Percentiles rank a stretch among this genome's conserved stretches.
phyloP scores from a whole-genome alignment of 2,329 filamentous ascomycete genomes.

The Didymellaceae sp. region DNA sequence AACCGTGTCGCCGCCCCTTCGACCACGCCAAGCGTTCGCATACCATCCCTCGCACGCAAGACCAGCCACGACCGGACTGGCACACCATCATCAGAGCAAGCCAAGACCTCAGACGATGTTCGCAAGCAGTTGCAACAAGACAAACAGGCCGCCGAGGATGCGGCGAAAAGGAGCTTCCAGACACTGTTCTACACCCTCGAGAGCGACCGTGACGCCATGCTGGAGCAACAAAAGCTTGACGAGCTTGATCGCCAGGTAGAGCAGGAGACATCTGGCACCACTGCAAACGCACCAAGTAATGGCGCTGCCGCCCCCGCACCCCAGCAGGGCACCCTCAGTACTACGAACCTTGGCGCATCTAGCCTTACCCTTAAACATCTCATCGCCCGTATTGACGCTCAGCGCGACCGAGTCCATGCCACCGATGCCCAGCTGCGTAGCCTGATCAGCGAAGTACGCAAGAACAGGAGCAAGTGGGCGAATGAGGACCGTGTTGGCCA shows the following conservation, averaged over 20 bases:
- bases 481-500: constrained; percentile 97
- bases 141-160: constrained; percentile 87
- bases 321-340: constrained; percentile 88
- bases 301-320: constrained; percentile 58
- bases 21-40: constrained; percentile 68
- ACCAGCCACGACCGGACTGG: constrained; percentile 65
- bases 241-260: constrained; percentile 96
- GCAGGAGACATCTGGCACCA: constrained; percentile 81
- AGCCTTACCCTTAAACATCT: constrained; percentile 96
- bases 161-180: constrained; percentile 87
- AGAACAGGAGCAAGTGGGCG: constrained; percentile 98
- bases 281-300: constrained; percentile 56
- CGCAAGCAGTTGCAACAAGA: constrained; percentile 92
- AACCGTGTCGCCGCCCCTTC: constrained; percentile 61
- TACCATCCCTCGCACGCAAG: constrained; percentile 71
- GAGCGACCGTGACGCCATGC: constrained; percentile 93
- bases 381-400: constrained; percentile 92
- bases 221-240: constrained; percentile 95
- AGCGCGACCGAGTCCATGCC: constrained; percentile 86
- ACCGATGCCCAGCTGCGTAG: constrained; percentile 91
- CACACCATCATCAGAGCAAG: constrained; percentile 61
- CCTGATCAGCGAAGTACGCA: constrained; percentile 95
- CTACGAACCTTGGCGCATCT: constrained; percentile 91
- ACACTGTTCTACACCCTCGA: constrained; percentile 95
- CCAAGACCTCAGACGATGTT: constrained; percentile 82